Conservation (phyloP, 164 flowering plant species). For the Brasenia schreberi region DNA sequence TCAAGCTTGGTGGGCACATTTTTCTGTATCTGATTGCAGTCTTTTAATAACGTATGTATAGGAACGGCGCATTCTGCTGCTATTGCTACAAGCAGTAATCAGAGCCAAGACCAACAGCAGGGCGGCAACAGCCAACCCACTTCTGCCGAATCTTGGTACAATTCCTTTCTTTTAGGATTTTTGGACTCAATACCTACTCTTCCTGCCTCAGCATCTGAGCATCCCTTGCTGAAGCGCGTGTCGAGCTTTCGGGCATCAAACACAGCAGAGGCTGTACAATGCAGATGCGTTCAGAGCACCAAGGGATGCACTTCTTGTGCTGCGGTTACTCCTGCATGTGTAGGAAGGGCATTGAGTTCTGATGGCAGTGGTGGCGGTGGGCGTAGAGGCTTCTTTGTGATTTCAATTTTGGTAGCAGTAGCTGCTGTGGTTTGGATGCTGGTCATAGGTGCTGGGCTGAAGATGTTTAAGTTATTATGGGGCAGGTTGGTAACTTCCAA, state of each 20-base stretch:
- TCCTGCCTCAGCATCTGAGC: slow-evolving; percentile 89
- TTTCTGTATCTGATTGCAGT: not conserved
- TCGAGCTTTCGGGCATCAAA: slow-evolving; percentile 57
- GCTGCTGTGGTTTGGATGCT: not conserved
- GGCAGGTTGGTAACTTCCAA: not conserved
- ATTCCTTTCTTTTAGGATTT: slow-evolving; percentile 51
- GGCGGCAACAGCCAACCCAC: slow-evolving; percentile 11
- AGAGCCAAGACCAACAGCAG: slow-evolving; percentile 19
- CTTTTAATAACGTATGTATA: slow-evolving; percentile 10
- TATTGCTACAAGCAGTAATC: slow-evolving; percentile 6
- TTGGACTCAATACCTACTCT: slow-evolving; percentile 80
- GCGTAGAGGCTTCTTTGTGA: not conserved
- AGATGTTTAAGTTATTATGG: not conserved
- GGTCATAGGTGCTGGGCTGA: not conserved
- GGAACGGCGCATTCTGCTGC: slow-evolving; percentile 25
- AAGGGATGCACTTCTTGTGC: not conserved
- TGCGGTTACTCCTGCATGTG: not conserved
- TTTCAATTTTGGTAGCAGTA: not conserved
- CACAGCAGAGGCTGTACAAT: not conserved
- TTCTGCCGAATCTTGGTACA: slow-evolving; percentile 26
- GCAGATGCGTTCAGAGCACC: not conserved
- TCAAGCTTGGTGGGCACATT: slow-evolving; percentile 8
- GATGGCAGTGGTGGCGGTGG: not conserved
- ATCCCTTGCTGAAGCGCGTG: slow-evolving; percentile 48
- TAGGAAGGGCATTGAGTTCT: not conserved